Conservation (phyloP, 306 rosid species). For the Betula pendula region DNA sequence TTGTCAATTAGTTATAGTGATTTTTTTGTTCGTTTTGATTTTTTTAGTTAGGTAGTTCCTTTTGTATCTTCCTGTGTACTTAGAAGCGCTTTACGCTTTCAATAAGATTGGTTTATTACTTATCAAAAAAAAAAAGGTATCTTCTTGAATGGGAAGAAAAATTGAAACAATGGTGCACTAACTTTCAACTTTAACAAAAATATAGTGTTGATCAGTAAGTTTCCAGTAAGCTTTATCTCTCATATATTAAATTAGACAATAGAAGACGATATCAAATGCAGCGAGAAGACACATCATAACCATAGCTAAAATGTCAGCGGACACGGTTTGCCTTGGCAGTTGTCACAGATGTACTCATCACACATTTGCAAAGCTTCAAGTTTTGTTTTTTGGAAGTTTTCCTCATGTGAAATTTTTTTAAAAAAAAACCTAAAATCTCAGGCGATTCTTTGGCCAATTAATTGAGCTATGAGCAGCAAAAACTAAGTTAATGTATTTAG, state of each 20-base stretch:
- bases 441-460: conserved; percentile 8
- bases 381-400: too few species aligned
- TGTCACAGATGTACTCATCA: not conserved
- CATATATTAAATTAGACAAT: not conserved
- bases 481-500: not conserved
- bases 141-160: not conserved
- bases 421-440: not conserved
- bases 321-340: not conserved
- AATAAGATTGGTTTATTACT: too few species aligned
- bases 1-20: too few species aligned
- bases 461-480: not conserved
- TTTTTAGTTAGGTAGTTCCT: too few species aligned
- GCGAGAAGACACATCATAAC: not conserved
- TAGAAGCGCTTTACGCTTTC: too few species aligned
- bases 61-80: too few species aligned
- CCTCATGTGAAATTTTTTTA: too few species aligned
- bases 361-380: not conserved
- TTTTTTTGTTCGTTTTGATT: too few species aligned
- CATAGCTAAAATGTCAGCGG: not conserved
- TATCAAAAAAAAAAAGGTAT: too few species aligned
- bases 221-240: not conserved
- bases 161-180: not conserved
- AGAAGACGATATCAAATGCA: not conserved
- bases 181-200: not conserved
- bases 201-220: not conserved